A percentile compares a stretch with the other conserved stretches of the same genome.
Evolutionary conservation across 345 rosid genomes (phyloP).

Genomic region (Pelargonium nanum): DNA sequence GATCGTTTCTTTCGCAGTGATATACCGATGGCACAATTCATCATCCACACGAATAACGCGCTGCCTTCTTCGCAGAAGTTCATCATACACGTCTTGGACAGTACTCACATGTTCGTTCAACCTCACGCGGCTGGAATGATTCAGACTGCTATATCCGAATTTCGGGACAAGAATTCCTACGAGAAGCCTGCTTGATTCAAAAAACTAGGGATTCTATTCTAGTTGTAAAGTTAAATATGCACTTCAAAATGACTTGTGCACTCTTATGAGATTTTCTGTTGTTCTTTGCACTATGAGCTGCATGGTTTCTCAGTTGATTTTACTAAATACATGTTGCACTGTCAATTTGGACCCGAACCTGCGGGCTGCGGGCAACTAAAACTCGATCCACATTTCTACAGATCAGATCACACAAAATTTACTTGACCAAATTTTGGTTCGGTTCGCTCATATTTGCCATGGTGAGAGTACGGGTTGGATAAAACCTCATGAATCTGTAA

Average conservation of each 20-base stretch:
- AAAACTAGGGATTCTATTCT: background rate
- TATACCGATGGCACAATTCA: constrained; percentile 78
- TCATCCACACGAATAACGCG: constrained; percentile 52
- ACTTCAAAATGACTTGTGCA: background rate
- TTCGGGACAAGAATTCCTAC: constrained; percentile 76
- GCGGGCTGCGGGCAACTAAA: no score
- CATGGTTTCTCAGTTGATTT: no score
- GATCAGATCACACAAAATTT: no score
- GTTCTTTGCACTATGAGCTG: no score
- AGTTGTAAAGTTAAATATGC: background rate
- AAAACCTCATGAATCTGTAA: no score
- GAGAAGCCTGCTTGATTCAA: constrained; percentile 54
- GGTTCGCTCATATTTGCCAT: no score
- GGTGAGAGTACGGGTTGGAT: no score
- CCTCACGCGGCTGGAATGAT: constrained; percentile 62
- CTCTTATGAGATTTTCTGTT: background rate
- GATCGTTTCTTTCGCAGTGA: constrained; percentile 34
- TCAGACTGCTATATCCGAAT: constrained; percentile 59
- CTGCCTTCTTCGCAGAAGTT: constrained; percentile 73
- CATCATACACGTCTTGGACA: constrained; percentile 62
- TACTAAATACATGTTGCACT: no score
- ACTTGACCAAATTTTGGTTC: no score
- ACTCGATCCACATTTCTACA: no score
- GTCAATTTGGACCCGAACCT: no score
- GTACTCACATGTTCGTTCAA: constrained; percentile 71